Base-by-base conservation (phyloP, 176 grass and related monocot genomes). In the Miscanthus lutarioriparius region DNA sequence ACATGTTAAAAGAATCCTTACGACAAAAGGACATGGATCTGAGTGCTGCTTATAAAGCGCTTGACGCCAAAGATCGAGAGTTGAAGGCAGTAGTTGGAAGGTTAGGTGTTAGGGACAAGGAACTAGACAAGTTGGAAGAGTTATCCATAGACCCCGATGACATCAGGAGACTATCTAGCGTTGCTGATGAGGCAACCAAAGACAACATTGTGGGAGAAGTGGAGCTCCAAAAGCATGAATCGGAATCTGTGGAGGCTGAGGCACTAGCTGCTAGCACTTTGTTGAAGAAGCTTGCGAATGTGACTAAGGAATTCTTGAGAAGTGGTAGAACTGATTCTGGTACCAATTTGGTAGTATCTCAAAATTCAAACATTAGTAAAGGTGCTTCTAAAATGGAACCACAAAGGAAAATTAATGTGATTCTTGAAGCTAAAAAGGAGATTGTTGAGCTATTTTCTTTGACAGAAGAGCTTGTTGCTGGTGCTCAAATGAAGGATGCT, bases 61-160 rank as follows among this genome's bases (percentile, higher is more conserved):
- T 94, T 54, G 44, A 82, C 17, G 79, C 67, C 25, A 94, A 94
- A 88, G 86, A 94, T 66, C 75, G 81, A 88, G 88, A 88, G 88
- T 80, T 91, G 36, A 88, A 70, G 41, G 86, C 83, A 44, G 83
- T 81, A 35, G 36, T 81, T 65, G 40, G 30, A 63, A 94, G 80
- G 83, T 81, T 45, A 77, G 58, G 78, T 83, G 32, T 68, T 7
- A 80, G 65, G 65, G 88, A 86, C 23, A 88, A 76, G 71, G 91
- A 88, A 80, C 59, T 88, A 87, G 53, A 40, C 9, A 76, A 86
- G 23, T 77, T 86, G 75, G 75, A 90, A 67, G 77, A 74, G 56
- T 66, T 88, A 71, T 35, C 43, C 25, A 75, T 20, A 71, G 79
- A 88, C 67, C 49, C 77, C 15, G 70, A 70, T 78, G 77, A 30